Base-by-base conservation (phyloP, 192 early-diverging fungal species). In the Mortierella antarctica region DNA sequence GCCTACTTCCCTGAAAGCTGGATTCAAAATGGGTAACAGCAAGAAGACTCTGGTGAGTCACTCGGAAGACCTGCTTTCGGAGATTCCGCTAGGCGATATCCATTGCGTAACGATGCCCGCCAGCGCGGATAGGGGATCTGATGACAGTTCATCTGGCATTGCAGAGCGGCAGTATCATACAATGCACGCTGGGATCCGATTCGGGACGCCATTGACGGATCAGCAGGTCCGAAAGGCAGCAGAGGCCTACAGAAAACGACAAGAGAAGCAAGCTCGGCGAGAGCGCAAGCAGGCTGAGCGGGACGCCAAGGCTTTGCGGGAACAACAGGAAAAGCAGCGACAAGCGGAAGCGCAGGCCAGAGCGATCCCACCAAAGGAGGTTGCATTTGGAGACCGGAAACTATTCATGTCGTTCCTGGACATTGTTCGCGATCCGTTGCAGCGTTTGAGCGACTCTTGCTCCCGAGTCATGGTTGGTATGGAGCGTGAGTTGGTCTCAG, bases 361-460 rank as follows among this genome's bases (percentile, higher is more conserved):
- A 6, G 69, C 70, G 0, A 54, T 80, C 13, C 72, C 81, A 5
- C 73, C 79, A 4, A 86, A 86, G 55, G 73, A 88, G 52, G 82
- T 85, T 1, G 79, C 84, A 6, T 86, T 74, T 56, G 74, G 82
- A 18, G 82, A 85, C 57, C 67, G 84, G 9, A 80, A 88, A n/a
- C 64, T 88, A 12, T 80, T 88, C 53, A 85, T 88, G 62, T 73
- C 68, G 7, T 88, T 86, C 44, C 31, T 88, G 31, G 83, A 84
- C 45, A 86, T 84, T 55, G 79, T 88, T 14, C 82, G 82, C 1
- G 85, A 84, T 39, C 87, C 87, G 8, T 57, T 88, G n/a, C 79
- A 85, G 72, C 54, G 73, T 14, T 62, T 88, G 9, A 73, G 82
- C 8, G 58, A 81, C 6, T 71, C 82, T 17, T 88, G 85, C 39